Conservation (phyloP, 169 alveolate genomes). For the Plasmodium sp. region DNA sequence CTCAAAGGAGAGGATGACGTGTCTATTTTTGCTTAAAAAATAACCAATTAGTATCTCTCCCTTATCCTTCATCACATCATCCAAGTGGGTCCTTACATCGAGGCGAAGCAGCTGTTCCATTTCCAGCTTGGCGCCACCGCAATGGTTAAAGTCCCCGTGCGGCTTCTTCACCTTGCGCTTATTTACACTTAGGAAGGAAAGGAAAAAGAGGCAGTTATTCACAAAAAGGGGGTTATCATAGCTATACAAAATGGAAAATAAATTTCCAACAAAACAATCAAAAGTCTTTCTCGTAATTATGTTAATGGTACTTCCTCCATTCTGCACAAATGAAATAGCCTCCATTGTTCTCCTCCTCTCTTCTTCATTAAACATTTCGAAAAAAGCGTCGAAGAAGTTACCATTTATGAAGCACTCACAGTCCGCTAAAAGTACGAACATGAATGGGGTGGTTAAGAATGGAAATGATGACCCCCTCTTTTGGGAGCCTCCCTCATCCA, state of each 20-base stretch:
- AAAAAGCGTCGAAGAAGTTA: conserved; percentile 37
- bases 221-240: neutral
- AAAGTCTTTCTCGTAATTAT: conserved; percentile 23
- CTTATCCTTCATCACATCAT: neutral
- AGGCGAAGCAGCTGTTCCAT: neutral
- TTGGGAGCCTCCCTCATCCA: neutral
- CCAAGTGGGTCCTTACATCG: conserved; percentile 2
- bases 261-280: conserved; percentile 15
- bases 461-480: conserved; percentile 6
- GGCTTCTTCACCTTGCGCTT: neutral
- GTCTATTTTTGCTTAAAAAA: conserved; percentile 30
- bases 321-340: conserved; percentile 19
- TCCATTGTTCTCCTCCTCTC: neutral
- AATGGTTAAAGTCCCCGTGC: neutral
- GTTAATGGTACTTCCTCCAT: conserved; percentile 4
- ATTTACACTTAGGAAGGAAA: neutral
- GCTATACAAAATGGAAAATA: conserved; percentile 16
- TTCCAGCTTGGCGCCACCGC: neutral
- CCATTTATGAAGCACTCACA: conserved; percentile 37
- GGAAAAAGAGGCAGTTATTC: conserved; percentile 21
- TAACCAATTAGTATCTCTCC: conserved; percentile 15
- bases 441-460: conserved; percentile 35
- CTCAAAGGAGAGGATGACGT: conserved; percentile 15
- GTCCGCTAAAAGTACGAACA: conserved; percentile 22
- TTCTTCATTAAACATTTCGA: conserved; percentile 14